Evolutionary conservation across 495 filamentous ascomycete species (phyloP).

Genomic region (Pseudomonodictys pantanalensis): DNA sequence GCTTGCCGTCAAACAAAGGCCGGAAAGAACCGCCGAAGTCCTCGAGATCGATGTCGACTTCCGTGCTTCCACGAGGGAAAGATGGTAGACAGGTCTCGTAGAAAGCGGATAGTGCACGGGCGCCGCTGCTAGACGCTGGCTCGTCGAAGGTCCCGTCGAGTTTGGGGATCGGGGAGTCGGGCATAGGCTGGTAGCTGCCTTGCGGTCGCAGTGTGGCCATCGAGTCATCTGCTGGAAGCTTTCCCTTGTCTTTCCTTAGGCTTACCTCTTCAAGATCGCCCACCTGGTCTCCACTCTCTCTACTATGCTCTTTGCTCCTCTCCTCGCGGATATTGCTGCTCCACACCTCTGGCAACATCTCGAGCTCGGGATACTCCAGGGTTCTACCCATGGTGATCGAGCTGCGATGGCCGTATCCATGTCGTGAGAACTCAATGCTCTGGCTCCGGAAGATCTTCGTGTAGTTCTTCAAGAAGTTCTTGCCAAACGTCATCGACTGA

Average conservation of each 20-base stretch:
- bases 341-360: slow-evolving; percentile 32
- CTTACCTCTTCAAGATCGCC: background rate
- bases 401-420: slow-evolving; percentile 33
- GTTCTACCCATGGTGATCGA: slow-evolving; percentile 21
- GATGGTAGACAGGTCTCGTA: slow-evolving; percentile 25
- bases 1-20: background rate
- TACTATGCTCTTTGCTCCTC: background rate
- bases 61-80: slow-evolving; percentile 12
- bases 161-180: background rate
- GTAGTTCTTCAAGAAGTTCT: slow-evolving; percentile 31
- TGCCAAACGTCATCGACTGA: slow-evolving; percentile 30
- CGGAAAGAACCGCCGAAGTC: background rate
- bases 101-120: slow-evolving; percentile 21
- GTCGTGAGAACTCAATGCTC: slow-evolving; percentile 29
- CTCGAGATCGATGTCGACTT: background rate
- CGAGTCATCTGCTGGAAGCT: slow-evolving; percentile 3
- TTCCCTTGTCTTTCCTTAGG: background rate
- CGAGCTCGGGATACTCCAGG: slow-evolving; percentile 33
- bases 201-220: slow-evolving; percentile 11
- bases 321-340: slow-evolving; percentile 1
- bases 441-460: slow-evolving; percentile 29
- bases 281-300: background rate
- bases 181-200: background rate
- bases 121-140: background rate
- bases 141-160: slow-evolving; percentile 3